Base-by-base conservation (phyloP, 257 asterid species). In the Solanum sitiens region DNA sequence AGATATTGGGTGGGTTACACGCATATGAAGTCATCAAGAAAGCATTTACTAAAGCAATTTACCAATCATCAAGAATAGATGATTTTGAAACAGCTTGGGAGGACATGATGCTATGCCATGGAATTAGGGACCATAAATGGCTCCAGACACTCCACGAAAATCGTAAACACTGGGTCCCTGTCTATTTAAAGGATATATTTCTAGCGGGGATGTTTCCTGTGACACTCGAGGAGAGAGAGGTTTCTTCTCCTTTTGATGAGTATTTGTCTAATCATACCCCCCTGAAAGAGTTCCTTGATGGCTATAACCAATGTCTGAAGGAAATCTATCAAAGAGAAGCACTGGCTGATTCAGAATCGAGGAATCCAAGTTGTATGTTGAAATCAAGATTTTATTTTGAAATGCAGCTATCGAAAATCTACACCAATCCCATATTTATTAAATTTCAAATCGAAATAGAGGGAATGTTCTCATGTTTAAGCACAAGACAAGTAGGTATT, bases 61-160 rank as follows among this genome's bases (percentile, higher is more conserved):
- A 88, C 88, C 65, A 88, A 59, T 89, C 97, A 5, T 11, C 86
- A 85, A 90, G 87, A 56, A 87, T 42, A 25, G 91, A 89, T 20
- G 94, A 91, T 82, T 94, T 94, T 86, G 97, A 92, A 91, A 90
- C 88, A 85, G 94, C 93, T 86, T 94, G 94, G 96, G 91, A 92
- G 86, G 88, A 86, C 32, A 86, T 91, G 89, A 86, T 92, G 84
- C 90, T 87, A 37, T 85, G 72, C 74, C 33, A 92, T 87, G 90
- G 90, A 42, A 80, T 93, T 67, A 37, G 44, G 65, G 86, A 87
- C 87, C 89, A 89, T 70, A 71, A 90, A 74, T 93, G 93, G 95
- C 80, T 93, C 72, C 91, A 87, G 83, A 88, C 50, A 33, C 89
- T 93, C 42, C 89, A 92, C 70, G 94, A 93, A 86, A 93, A 92